Evolutionary conservation across 345 rosid species (phyloP), one percentile per base, ranked within the genome.

Genomic region (Syzygium aqueum): DNA sequence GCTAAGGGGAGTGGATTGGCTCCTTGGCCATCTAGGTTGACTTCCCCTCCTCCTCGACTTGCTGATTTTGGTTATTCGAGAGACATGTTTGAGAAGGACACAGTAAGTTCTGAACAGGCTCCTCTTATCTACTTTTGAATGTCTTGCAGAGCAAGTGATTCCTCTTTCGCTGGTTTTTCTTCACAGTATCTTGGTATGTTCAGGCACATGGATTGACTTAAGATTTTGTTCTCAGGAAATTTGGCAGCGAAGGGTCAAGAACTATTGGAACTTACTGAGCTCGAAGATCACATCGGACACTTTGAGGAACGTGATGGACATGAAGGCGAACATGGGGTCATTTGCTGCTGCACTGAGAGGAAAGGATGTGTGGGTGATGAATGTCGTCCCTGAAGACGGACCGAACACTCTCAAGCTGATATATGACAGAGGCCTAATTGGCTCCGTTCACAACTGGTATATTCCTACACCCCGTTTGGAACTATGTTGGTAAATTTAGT

Each of bases 1-100:
- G 93, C 90, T 33, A 92, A 93, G 90, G 99, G 98, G 80, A 96
- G 98, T 91, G 98, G 95, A 51, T 93, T 97, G 93, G 96, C 98
- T 87, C 98, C 99, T 61, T 97, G 99, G 99, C 99, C 99, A 27
- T 95, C 98, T 87, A 93, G 99, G 85, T 86, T 94, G 92, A 96
- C 94, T 56, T 88, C 97, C 85, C 93, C 98, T 88, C 95, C 99
- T 89, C 98, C 97, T 13, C 92, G 98, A 78, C 97, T 97, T 90
- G 94, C 97, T 61, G 99, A 97, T 89, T 95, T 96, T 88, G 99
- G 98, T 88, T 96, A 95, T 88, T 92, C 98, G 14, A 92, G 59
- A 25, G 95, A 95, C 51, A 94, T 89, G 95, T 97, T 96, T 91
- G 95, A 93, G 88, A 97, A 95, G 89, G 99, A 97, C 87, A 93